Conservation (phyloP, 176 grass and related monocot genomes). For the Oryza longistaminata region DNA sequence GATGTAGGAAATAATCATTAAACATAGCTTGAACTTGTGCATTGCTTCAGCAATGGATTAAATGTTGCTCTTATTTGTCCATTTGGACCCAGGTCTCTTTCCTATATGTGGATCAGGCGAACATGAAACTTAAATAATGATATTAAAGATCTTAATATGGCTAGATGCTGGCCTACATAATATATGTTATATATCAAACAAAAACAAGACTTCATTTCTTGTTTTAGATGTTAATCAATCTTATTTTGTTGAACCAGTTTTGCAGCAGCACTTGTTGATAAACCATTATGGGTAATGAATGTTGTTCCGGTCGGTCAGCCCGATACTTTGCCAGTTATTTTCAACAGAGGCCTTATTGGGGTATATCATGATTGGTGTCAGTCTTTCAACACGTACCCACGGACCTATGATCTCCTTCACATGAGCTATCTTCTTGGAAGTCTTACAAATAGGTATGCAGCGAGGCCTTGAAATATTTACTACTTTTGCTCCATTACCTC, state of each 20-base stretch:
- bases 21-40: neutral
- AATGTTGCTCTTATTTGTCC: neutral
- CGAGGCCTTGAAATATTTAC: neutral
- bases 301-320: constrained; percentile 48
- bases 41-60: neutral
- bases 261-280: constrained; percentile 73
- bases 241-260: constrained; percentile 63
- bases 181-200: neutral
- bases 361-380: constrained; percentile 94
- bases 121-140: neutral
- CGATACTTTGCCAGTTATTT: constrained; percentile 73
- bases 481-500: neutral
- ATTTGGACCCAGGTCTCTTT: neutral
- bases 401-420: constrained; percentile 92
- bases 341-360: constrained; percentile 84
- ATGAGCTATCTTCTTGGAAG: constrained; percentile 65
- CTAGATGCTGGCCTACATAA: neutral
- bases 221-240: constrained; percentile 4
- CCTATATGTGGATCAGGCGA: neutral
- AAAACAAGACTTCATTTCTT: constrained; percentile 14
- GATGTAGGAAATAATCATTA: neutral
- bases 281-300: constrained; percentile 91
- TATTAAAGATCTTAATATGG: neutral
- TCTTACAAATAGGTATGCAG: constrained; percentile 61
- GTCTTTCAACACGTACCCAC: constrained; percentile 93